phyloP scores from a whole-genome alignment of 176 grass and related monocot species.

The Aechmea fasciata region DNA sequence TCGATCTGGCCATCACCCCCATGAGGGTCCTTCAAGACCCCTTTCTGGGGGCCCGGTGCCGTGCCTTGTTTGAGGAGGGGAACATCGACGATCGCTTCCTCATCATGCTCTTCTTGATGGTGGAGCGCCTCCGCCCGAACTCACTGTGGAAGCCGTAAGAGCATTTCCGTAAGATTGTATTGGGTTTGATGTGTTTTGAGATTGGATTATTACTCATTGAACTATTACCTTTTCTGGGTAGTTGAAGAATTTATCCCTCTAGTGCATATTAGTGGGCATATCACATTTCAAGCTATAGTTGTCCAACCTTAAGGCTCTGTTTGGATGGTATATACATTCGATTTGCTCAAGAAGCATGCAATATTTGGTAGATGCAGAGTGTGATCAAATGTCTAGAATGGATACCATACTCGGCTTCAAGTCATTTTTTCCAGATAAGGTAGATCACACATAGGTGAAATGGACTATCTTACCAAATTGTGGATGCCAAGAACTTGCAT shows the following conservation, averaged over 20 bases:
- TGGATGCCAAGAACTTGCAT: too few relatives aligned
- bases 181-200: too few relatives aligned
- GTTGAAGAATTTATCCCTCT: background rate
- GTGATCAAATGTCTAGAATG: too few relatives aligned
- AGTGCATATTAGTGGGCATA: background rate
- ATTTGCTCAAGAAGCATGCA: too few relatives aligned
- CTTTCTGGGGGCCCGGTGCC: conserved; percentile 49
- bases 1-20: conserved; percentile 74
- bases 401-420: too few relatives aligned
- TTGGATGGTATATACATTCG: too few relatives aligned
- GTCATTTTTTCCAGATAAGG: too few relatives aligned
- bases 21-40: conserved; percentile 92
- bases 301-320: too few relatives aligned
- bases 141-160: conserved; percentile 92
- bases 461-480: too few relatives aligned
- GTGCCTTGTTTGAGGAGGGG: conserved; percentile 58
- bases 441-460: too few relatives aligned
- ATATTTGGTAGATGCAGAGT: too few relatives aligned
- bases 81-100: conserved; percentile 69
- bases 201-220: background rate
- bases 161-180: background rate
- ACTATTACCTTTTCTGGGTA: background rate
- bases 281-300: background rate
- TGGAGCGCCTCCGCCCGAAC: conserved; percentile 57
- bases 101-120: conserved; percentile 84